Base-by-base conservation (phyloP, 768 basidiomycete genomes). In the Clavaria fumosa region DNA sequence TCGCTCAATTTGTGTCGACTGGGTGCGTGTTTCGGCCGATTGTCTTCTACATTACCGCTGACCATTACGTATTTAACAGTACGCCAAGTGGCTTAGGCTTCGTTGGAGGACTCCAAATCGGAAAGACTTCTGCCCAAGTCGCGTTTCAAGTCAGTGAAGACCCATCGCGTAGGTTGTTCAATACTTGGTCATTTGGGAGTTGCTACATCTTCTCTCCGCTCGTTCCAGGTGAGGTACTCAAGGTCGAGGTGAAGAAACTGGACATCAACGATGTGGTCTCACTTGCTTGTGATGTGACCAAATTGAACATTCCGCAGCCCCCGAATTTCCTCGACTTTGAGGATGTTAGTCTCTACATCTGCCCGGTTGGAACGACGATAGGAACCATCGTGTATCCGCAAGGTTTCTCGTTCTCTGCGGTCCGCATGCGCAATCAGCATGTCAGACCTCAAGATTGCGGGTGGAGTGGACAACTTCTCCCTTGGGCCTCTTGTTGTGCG, bases 311-410 rank as follows among this genome's bases (percentile, higher is more conserved):
- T 21, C 39, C 39, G 26, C 17, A 6, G 6, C 36, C 34, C n/a
- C 39, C 39, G 15, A 31, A 41, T 23, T 41, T 41, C 23, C 20
- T 41, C n/a, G 37, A 22, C 11, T 41, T 41, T 26, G 17, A 30
- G 11, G 21, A 41, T 18, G 26, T 41, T 34, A 34, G 36, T 14
- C 34, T 41, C 12, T 41, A 41, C 23, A n/a, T 41, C 6, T 28
- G 26, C 14, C 32, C 39, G 11, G 15, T 21, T n/a, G 39, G 39
- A 7, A 34, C 32, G 23, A 41, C 39, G 17, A 41, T 41, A 20
- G 35, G 39, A 6, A 41, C 12, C 12, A 35, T 41, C 21, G 39
- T 37, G n/a, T 41, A 41, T 24, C 37, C 17, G 14, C 34, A 20
- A 11, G 39, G 39, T 7, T 39, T 34, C 18, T 20, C 31, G 14